Conservation (phyloP, 1,284 basidiomycete genomes). For the Tetrapyrgos nigripes region DNA sequence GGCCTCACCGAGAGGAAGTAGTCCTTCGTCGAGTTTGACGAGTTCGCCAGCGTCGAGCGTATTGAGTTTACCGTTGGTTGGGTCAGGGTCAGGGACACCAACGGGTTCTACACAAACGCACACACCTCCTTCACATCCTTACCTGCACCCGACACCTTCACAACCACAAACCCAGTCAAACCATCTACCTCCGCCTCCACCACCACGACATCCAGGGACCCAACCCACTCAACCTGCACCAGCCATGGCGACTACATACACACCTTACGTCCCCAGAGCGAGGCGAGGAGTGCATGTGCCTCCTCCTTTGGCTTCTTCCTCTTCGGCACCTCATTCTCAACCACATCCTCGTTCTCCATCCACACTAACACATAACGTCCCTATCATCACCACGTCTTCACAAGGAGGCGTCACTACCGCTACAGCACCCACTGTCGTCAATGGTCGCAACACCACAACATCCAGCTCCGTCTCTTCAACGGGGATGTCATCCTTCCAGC, state of each 20-base stretch:
- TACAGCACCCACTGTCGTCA: slow-evolving; percentile 50
- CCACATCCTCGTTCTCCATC: not conserved
- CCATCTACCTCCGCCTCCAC: slow-evolving; percentile 57
- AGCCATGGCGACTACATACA: slow-evolving; percentile 74
- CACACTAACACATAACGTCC: slow-evolving; percentile 37
- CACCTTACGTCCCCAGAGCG: slow-evolving; percentile 77
- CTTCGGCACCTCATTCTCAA: not conserved
- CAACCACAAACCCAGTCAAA: slow-evolving; percentile 26
- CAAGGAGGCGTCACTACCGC: slow-evolving; percentile 79
- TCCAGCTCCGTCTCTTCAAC: too few relatives aligned
- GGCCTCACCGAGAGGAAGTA: not conserved
- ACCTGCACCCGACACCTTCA: not conserved
- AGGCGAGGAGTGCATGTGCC: slow-evolving; percentile 47
- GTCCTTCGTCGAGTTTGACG: slow-evolving; percentile 9
- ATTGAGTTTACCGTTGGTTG: slow-evolving; percentile 4
- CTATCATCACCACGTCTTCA: slow-evolving; percentile 76
- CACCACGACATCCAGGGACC: slow-evolving; percentile 57
- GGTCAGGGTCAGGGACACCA: too few relatives aligned
- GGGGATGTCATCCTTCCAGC: too few relatives aligned
- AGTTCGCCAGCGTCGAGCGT: slow-evolving; percentile 12
- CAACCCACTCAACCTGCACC: not conserved
- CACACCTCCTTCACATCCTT: slow-evolving; percentile 42
- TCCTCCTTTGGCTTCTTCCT: slow-evolving; percentile 40
- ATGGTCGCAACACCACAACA: not conserved
- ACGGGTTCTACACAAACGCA: slow-evolving; percentile 30